Evolutionary conservation across 2,329 filamentous ascomycete genomes (phyloP), one percentile per base, ranked within the genome.

Genomic region (Cryphonectria carpinicola): DNA sequence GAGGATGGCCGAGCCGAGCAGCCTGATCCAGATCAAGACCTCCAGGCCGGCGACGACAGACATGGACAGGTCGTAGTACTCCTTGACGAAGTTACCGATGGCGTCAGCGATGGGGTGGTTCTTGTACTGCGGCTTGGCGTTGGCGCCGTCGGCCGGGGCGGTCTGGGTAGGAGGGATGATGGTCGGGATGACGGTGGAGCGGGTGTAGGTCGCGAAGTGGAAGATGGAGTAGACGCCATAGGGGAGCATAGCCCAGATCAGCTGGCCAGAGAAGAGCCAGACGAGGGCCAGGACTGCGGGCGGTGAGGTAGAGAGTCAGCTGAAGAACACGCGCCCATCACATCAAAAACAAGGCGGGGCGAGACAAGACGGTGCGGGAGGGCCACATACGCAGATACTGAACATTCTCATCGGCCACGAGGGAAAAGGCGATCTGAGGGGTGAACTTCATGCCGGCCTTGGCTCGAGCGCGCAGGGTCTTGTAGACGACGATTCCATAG

Each of bases 401-500:
- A 67, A 99, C 93, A 82, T 99, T 99, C 87, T 99, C 96, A 80
- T 99, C 96, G 17, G 89, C 86, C 70, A 92, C 85, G 75, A 97
- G 84, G 73, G 90, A 88, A 71, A 95, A 68, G 65, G 87, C 81
- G 71, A 92, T 89, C 66, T 80, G 79, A 54, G 82, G 83, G 80
- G 79, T 89, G 77, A 90, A 81, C 80, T 85, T 90, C 73, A 85
- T 89, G 74, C 92, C 91, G 65, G 90, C 86, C 87, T 93, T 92
- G 76, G 92, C 88, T 75, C 94, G 92, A 76, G 95, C 93, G 75
- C 95, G 91, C 85, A 95, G 93, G 71, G 94, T 95, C 89, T 99
- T 99, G 88, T 97, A 98, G 73, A 99, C 95, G 65, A 99, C 96
- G 75, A 99, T 98, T 75, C 96, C 95, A 82, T 99, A 99, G 14